Base-by-base conservation (phyloP, 2,329 filamentous ascomycete genomes). In the Grosmannia serpens region DNA sequence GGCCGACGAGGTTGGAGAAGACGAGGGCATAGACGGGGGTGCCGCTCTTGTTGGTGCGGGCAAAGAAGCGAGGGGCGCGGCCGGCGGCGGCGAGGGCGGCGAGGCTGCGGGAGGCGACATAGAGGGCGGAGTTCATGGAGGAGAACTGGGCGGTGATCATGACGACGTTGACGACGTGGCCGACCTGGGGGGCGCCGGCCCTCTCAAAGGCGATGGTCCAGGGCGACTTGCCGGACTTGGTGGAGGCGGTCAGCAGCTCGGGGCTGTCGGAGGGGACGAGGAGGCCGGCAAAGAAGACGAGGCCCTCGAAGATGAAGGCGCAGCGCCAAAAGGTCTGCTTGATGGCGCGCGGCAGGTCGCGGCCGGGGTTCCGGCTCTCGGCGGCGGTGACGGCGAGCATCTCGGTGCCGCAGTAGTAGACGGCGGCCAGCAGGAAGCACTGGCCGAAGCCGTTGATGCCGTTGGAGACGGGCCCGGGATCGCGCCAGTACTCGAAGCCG, bases 141-240 rank as follows among this genome's bases (percentile, higher is more conserved):
- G 85, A 88, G 71, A 82, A 85, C 0, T 85, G 86, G 0, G 85
- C 86, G 0, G 84, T 87, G 62, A 90, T 77, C 64, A 91, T 84
- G 24, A 90, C 77, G 31, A 86, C 87, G 68, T 91, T 91, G 70
- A 91, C 84, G 58, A 91, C 80, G 10, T 82, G 83, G 0, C 86
- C 85, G 4, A 91, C 79, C 8, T 78, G 84, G 7, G 74, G 76
- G 59, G 90, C 85, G 0, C 84, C 82, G 2, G 87, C 87, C 35
- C 81, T 78, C n/a, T 79, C 76, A 47, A 86, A 83, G n/a, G 87
- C 87, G 58, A 90, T 88, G 60, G 91, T 86, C 64, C 84, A 88
- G 17, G 85, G 86, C 68, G 69, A 73, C 65, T 78, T 74, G 1
- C 76, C 76, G 3, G 60, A 61, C 9, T 56, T 64, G 55, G 62